Percentiles rank a stretch among this genome's conserved stretches.
phyloP scores from a whole-genome alignment of 2,329 filamentous ascomycete species.

The Chaetomiaceae sp. region DNA sequence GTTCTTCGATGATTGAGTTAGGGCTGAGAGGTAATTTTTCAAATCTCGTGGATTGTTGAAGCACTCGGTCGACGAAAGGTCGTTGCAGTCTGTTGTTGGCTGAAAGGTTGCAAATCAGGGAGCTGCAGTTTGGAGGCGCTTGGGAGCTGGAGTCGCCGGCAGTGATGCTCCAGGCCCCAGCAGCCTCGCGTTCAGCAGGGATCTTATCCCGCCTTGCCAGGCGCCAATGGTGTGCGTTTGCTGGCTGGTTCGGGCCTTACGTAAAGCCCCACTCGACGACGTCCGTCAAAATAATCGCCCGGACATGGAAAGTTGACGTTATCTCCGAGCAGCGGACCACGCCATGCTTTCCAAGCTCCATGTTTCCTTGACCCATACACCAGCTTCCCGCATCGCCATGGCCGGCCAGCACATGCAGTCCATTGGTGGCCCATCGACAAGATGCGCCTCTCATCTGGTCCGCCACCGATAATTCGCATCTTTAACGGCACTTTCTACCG shows the following conservation, averaged over 20 bases:
- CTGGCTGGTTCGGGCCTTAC: too few species aligned
- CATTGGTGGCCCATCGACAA: constrained; percentile 23
- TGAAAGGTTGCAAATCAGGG: neutral
- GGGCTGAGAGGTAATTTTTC: neutral
- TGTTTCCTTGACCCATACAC: constrained; percentile 5
- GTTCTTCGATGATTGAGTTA: too few species aligned
- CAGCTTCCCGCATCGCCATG: constrained; percentile 4
- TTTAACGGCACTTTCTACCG: constrained; percentile 70
- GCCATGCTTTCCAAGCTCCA: neutral
- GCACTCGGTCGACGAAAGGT: neutral
- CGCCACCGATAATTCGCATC: constrained; percentile 62
- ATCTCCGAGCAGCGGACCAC: constrained; percentile 9
- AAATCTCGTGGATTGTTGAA: too few species aligned
- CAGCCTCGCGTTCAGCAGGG: constrained; percentile 2
- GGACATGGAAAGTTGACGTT: too few species aligned
- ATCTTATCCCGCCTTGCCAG: constrained; percentile 2
- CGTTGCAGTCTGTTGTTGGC: neutral
- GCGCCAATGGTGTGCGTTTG: constrained; percentile 4
- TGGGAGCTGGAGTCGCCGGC: neutral
- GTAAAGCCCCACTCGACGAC: constrained; percentile 1
- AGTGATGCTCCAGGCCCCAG: neutral
- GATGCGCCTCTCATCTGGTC: constrained; percentile 34
- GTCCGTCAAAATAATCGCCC: too few species aligned
- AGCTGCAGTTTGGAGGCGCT: neutral
- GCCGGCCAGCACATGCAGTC: neutral